Evolutionary conservation across 495 filamentous ascomycete genomes (phyloP).

Genomic region (Penicillium cosmopolitanum): DNA sequence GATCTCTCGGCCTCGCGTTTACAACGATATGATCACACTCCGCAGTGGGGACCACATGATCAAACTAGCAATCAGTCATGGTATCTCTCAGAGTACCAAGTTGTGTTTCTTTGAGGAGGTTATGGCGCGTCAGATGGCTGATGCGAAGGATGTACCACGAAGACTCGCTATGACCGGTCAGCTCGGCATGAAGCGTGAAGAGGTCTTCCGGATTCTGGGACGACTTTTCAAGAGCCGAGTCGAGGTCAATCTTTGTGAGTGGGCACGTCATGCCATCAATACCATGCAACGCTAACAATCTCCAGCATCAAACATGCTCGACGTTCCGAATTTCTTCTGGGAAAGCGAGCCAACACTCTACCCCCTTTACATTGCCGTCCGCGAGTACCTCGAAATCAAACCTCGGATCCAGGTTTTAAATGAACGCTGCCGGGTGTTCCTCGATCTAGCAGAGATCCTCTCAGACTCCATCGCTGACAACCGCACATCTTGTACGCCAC

Average conservation of each 20-base stretch:
- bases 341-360: conserved; percentile 93
- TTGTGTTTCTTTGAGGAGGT: conserved; percentile 95
- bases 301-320: conserved; percentile 91
- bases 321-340: conserved; percentile 99
- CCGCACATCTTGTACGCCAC: conserved; percentile 74
- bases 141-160: conserved; percentile 90
- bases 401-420: conserved; percentile 93
- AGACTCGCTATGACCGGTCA: conserved; percentile 85
- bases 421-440: conserved; percentile 93
- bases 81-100: conserved; percentile 96
- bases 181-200: conserved; percentile 87
- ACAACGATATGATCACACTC: conserved; percentile 99
- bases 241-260: conserved; percentile 90
- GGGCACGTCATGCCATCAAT: neutral
- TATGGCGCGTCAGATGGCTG: conserved; percentile 91
- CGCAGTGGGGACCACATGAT: conserved; percentile 97
- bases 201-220: conserved; percentile 90
- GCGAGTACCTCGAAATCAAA: conserved; percentile 97
- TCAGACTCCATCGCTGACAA: conserved; percentile 89
- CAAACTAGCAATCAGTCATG: conserved; percentile 94
- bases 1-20: conserved; percentile 85
- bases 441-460: conserved; percentile 94
- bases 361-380: conserved; percentile 90
- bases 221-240: conserved; percentile 90
- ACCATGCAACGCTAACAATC: conserved; percentile 21